Percentiles rank a stretch among this genome's conserved stretches.
phyloP scores from a whole-genome alignment of 1,284 basidiomycete genomes.

The Sporisorium scitamineum region DNA sequence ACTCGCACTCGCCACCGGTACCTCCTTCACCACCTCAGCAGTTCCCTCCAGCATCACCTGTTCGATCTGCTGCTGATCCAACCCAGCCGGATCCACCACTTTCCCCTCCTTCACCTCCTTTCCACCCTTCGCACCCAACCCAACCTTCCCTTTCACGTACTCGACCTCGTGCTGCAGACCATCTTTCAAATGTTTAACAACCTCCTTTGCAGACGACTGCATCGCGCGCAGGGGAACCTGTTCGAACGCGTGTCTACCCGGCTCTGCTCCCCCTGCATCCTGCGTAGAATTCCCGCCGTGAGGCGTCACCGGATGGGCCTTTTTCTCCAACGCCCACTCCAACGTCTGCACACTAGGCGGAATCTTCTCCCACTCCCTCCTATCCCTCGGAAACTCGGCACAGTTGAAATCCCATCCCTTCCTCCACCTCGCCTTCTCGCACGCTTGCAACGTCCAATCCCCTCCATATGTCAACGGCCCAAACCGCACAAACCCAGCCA shows the following conservation, averaged over 20 bases:
- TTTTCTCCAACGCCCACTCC: constrained; percentile 24
- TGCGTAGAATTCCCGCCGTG: constrained; percentile 15
- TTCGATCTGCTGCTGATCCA: constrained; percentile 59
- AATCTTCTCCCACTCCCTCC: constrained; percentile 46
- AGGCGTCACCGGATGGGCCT: not conserved
- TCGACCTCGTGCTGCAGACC: constrained; percentile 38
- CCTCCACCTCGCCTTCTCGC: constrained; percentile 83
- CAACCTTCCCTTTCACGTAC: constrained; percentile 31
- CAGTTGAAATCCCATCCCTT: constrained; percentile 97
- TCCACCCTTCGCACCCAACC: constrained; percentile 5
- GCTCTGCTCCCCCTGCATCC: constrained; percentile 27
- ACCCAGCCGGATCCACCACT: constrained; percentile 39
- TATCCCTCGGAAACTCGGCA: constrained; percentile 70
- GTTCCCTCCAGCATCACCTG: constrained; percentile 58
- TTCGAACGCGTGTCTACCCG: constrained; percentile 51
- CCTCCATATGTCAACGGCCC: constrained; percentile 86
- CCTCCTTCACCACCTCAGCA: constrained; percentile 13
- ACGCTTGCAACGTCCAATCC: constrained; percentile 86
- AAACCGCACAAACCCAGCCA: constrained; percentile 84
- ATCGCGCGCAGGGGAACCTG: constrained; percentile 33
- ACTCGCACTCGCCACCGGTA: not conserved
- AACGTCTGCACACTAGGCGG: constrained; percentile 49
- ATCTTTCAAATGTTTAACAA: constrained; percentile 27
- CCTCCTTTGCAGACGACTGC: constrained; percentile 33
- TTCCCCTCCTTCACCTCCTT: constrained; percentile 16